These are phyloP conservation scores for Plasmodium sp. DNA, from an alignment of 169 alveolate genomes.

Conservation along the genomic window DNA sequence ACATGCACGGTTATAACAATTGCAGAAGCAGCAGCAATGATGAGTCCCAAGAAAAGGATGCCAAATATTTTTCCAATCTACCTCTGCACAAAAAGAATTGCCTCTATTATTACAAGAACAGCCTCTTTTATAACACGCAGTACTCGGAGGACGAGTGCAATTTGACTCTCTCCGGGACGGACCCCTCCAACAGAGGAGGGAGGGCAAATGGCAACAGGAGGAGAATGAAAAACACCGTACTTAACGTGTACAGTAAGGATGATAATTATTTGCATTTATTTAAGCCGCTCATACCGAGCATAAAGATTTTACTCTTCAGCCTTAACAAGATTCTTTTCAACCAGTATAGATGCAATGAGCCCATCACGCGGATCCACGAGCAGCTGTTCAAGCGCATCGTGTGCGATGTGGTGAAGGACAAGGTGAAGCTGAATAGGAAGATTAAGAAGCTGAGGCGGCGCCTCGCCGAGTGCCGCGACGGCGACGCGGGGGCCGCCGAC, in stretches of 20 bases:
- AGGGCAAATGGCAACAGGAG: not conserved
- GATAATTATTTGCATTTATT: constrained; percentile 55
- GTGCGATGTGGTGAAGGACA: constrained; percentile 47
- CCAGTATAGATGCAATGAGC: constrained; percentile 59
- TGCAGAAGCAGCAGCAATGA: not conserved
- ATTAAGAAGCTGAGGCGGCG: constrained; percentile 26
- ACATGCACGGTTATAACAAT: not conserved
- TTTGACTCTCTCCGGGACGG: not conserved
- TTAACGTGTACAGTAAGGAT: constrained; percentile 27
- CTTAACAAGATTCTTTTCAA: constrained; percentile 55
- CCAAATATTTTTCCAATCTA: constrained; percentile 33
- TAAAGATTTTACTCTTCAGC: constrained; percentile 36
- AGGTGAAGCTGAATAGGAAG: constrained; percentile 28
- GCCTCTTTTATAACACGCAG: constrained; percentile 15
- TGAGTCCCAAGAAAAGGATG: constrained; percentile 8
- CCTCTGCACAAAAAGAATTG: constrained; percentile 22
- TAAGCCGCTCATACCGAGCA: constrained; percentile 54
- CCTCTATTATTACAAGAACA: constrained; percentile 44
- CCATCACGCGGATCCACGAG: constrained; percentile 56
- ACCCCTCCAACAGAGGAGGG: not conserved
- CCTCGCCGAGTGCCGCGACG: not conserved
- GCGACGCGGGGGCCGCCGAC: not conserved
- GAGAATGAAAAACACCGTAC: not conserved
- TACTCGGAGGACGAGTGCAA: constrained; percentile 10
- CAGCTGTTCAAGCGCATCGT: constrained; percentile 37